Base-by-base conservation (phyloP, 495 filamentous ascomycete genomes). In the Penicillium argentinense region DNA sequence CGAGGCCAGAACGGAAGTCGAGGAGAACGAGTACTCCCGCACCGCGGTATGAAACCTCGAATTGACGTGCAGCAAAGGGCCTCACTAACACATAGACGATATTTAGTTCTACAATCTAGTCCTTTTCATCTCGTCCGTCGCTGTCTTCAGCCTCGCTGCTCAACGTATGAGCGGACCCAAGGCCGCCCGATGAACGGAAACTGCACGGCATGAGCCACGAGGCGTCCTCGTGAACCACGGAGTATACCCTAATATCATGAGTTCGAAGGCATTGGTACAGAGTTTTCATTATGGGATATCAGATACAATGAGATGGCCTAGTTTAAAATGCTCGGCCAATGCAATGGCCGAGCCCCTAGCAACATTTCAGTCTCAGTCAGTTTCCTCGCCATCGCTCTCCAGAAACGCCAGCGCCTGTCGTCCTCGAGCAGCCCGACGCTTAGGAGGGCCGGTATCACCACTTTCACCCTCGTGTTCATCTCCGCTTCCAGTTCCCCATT, bases 61-160 rank as follows among this genome's bases (percentile, higher is more conserved):
- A 19, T 36, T 12, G 8, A 36, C 1, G 17, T 14, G 18, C 7
- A 19, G n/a, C 11, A 12, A 21, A 36, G 4, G 8, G 33, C 21
- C 16, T 13, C 43, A 5, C 30, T 17, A 24, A 39, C 17, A 12
- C 17, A 14, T 40, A 40, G 0, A 45, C 38, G 16, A 14, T 12
- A 14, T 12, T 5, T 61, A 97, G 93, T 98, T 98, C 68, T 98
- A 97, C 73, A 97, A 97, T 60, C 79, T 96, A 3, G 88, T 96
- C 2, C 76, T 97, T 2, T 98, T 97, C 71, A 88, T 97, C 66
- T 91, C 91, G 4, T 96, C 91, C 0, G 87, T 97, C 24, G 90
- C 89, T 2, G 82, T 93, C 45, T 95, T 97, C 74, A 95, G 91
- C 61, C 74, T 97, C 48, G 81, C 90, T 48, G 92, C 89, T 14